phyloP scores from a whole-genome alignment of 768 basidiomycete species.

The Trametes villosa region DNA sequence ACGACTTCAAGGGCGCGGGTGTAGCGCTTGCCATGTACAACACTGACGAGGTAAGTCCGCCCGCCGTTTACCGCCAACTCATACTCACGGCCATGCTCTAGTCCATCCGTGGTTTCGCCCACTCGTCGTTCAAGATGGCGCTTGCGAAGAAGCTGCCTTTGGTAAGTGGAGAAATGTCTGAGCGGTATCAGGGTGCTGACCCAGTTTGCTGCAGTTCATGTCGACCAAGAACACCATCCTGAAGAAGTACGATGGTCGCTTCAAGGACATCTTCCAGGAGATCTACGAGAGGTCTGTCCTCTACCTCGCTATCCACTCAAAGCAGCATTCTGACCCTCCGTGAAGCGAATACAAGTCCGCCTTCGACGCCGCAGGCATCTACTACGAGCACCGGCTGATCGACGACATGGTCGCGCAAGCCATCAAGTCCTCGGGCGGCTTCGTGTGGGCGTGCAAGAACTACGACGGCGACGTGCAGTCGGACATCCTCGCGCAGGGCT shows the following conservation, averaged over 20 bases:
- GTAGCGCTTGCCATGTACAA: constrained; percentile 99
- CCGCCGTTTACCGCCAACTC: background rate
- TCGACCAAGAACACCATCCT: constrained; percentile 98
- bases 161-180: too few relatives aligned
- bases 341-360: constrained; percentile 66
- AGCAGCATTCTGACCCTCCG: background rate
- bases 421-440: constrained; percentile 93
- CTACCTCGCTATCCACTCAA: too few relatives aligned
- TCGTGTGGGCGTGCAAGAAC: constrained; percentile 73
- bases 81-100: constrained; percentile 35
- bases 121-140: constrained; percentile 98
- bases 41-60: constrained; percentile 79
- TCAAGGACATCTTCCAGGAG: constrained; percentile 99
- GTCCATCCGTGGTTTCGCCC: constrained; percentile 95
- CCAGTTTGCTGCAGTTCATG: constrained; percentile 67
- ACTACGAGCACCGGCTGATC: constrained; percentile 96
- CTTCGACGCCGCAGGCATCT: constrained; percentile 74
- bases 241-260: constrained; percentile 97
- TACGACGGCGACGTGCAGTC: constrained; percentile 67
- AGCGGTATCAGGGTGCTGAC: background rate
- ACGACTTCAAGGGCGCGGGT: constrained; percentile 91
- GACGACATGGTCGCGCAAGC: constrained; percentile 99
- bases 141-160: constrained; percentile 76
- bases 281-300: constrained; percentile 72
- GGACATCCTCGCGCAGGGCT: constrained; percentile 97